Conservation (phyloP, 2,329 filamentous ascomycete species). For the Botrytis elliptica region DNA sequence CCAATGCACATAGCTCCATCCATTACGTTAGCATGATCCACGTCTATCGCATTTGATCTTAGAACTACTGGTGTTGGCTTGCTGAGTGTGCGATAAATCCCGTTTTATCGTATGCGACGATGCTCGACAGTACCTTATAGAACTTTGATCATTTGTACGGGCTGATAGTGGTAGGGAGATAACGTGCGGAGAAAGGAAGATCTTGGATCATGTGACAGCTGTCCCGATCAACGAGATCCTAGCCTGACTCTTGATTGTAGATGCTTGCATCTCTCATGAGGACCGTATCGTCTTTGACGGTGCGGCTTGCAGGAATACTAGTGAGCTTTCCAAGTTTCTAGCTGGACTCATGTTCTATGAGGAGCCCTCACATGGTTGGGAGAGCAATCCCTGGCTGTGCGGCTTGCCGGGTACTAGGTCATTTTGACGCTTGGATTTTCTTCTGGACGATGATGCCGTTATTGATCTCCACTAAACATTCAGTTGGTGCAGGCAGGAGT, state of each 20-base stretch:
- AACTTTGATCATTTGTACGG: constrained; percentile 17
- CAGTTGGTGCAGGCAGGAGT: constrained; percentile 10
- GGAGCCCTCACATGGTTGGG: background rate
- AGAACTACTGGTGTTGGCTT: constrained; percentile 9
- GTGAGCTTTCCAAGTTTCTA: constrained; percentile 6
- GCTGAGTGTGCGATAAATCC: constrained; percentile 4
- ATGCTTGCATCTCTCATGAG: background rate
- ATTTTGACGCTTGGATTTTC: background rate
- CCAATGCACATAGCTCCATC: constrained; percentile 8
- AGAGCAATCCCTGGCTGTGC: background rate
- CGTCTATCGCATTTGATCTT: constrained; percentile 15
- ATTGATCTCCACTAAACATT: constrained; percentile 8
- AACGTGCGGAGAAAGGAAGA: constrained; percentile 4
- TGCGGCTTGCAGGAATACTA: constrained; percentile 16
- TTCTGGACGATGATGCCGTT: constrained; percentile 6
- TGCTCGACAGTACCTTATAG: constrained; percentile 6
- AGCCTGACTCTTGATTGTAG: constrained; percentile 7
- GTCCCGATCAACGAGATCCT: background rate
- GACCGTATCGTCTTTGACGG: constrained; percentile 1
- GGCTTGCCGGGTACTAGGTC: constrained; percentile 1
- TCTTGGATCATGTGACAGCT: background rate
- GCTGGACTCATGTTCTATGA: constrained; percentile 7
- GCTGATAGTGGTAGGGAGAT: constrained; percentile 13
- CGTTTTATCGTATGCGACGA: constrained; percentile 8
- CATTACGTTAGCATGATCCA: constrained; percentile 7